These are phyloP conservation scores for Luvunga scandens DNA, from an alignment of 345 rosid species.

Conservation along the genomic window DNA sequence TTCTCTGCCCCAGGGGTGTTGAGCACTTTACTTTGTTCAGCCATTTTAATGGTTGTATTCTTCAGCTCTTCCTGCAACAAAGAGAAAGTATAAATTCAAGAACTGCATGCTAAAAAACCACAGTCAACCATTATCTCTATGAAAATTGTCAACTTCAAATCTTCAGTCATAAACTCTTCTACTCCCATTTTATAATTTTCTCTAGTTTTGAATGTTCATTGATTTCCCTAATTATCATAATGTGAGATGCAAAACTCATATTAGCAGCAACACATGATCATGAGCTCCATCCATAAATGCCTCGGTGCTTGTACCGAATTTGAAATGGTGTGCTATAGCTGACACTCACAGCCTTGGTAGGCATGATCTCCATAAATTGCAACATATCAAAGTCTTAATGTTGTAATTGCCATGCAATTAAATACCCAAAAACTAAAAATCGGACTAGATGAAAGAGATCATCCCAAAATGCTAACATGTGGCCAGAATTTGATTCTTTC, in stretches of 20 bases:
- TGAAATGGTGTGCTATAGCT: background rate
- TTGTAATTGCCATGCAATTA: background rate
- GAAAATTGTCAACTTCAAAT: constrained; percentile 4
- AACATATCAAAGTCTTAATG: background rate
- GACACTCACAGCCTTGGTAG: background rate
- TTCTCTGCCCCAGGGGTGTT: constrained; percentile 88
- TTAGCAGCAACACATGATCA: background rate
- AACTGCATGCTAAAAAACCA: background rate
- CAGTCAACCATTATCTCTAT: background rate
- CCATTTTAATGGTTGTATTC: constrained; percentile 79
- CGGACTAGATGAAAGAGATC: background rate
- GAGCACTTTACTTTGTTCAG: constrained; percentile 85
- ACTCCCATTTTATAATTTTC: background rate
- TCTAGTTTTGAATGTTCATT: background rate
- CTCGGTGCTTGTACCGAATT: background rate
- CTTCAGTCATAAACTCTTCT: background rate
- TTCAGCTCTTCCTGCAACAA: constrained; percentile 69
- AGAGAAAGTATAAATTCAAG: background rate
- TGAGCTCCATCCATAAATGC: background rate
- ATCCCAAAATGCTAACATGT: background rate
- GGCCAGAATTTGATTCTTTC: background rate
- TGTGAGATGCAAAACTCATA: background rate
- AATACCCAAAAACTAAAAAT: background rate
- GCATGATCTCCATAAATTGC: background rate
- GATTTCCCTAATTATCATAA: background rate